A percentile compares a stretch with the other conserved stretches of the same genome.
phyloP scores from a whole-genome alignment of 2,329 filamentous ascomycete species.

The Aspergillus latus region DNA sequence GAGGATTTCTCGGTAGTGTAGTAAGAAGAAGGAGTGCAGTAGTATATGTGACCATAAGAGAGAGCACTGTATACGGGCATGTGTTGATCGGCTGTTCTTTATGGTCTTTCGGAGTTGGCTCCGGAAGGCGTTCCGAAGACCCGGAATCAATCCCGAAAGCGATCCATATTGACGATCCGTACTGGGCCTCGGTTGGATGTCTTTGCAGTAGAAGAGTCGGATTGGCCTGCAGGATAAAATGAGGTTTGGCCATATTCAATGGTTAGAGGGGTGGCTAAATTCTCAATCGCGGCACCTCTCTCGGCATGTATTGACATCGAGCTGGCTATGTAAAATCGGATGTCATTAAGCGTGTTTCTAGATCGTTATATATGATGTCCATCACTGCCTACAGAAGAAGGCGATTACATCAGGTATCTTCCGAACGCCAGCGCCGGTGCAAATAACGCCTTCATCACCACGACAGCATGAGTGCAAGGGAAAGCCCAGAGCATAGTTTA shows the following conservation, averaged over 20 bases:
- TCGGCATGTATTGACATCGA: not conserved
- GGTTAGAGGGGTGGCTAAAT: not conserved
- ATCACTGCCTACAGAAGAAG: constrained; percentile 21
- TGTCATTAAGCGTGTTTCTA: constrained; percentile 35
- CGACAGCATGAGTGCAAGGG: constrained; percentile 7
- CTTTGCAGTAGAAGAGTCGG: not conserved
- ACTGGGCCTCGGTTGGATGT: constrained; percentile 1
- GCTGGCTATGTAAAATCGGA: constrained; percentile 12
- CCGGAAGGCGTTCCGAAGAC: constrained; percentile 20
- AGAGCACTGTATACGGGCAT: not conserved
- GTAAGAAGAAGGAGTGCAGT: not conserved
- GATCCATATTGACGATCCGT: not conserved
- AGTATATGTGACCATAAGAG: not conserved
- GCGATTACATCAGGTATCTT: constrained; percentile 19
- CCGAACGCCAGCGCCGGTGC: constrained; percentile 39
- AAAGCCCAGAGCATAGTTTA: constrained; percentile 30
- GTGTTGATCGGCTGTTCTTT: constrained; percentile 2
- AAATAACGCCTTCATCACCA: constrained; percentile 23
- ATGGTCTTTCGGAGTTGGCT: constrained; percentile 1
- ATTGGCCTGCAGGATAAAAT: not conserved
- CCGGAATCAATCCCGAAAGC: constrained; percentile 19
- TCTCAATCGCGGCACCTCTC: not conserved
- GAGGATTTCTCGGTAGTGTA: not conserved
- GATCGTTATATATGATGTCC: constrained; percentile 38
- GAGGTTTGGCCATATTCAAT: not conserved